Evolutionary conservation across 495 filamentous ascomycete genomes (phyloP), one percentile per base, ranked within the genome.

Genomic region (Aspergillus egyptiacus): DNA sequence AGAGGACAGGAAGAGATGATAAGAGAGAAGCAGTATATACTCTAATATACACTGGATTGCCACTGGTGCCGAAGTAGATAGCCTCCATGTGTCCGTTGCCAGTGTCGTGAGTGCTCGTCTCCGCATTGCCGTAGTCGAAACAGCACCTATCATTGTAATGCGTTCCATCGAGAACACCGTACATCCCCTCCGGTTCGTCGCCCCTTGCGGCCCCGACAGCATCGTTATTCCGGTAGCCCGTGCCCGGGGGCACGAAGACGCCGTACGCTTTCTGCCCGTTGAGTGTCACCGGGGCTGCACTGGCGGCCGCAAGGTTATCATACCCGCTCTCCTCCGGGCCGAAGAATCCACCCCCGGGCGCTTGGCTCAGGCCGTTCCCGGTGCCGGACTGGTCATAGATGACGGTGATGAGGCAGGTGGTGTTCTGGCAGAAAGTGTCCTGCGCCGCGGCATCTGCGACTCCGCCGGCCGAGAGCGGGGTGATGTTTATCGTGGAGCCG

Each of bases 61-160:
- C n/a, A n/a, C n/a, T 64, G 46, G 60, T 59, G 30, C 78, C 78
- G 59, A 60, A 81, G 68, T 82, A 82, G 60, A 82, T 74, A 30
- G 78, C 75, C 60, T 82, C 78, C 78, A 82, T 80, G 52, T 81
- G 77, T 48, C 73, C 77, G 48, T 70, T 68, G 34, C 78, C 78
- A 1, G 76, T 80, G 52, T 81, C 78, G 7, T 22, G 59, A 49
- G 61, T 74, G 57, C 56, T 78, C 19, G 65, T 72, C 62, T 82
- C 78, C 33, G 78, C 78, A 37, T 82, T 82, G 43, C 78, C 78
- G 41, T 82, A 82, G 61, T 82, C 78, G 53, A 78, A 82, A 66
- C 78, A 82, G 69, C 78, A 82, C 22, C 25, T 68, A 27, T 48
- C 66, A 44, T 81, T 81, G 63, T 77, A 81, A 51, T 81, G 75